Percentiles rank a stretch among this genome's conserved stretches.
Evolutionary conservation across 208 protist genomes (phyloP).

Genomic region (Leishmania gerbilli): DNA sequence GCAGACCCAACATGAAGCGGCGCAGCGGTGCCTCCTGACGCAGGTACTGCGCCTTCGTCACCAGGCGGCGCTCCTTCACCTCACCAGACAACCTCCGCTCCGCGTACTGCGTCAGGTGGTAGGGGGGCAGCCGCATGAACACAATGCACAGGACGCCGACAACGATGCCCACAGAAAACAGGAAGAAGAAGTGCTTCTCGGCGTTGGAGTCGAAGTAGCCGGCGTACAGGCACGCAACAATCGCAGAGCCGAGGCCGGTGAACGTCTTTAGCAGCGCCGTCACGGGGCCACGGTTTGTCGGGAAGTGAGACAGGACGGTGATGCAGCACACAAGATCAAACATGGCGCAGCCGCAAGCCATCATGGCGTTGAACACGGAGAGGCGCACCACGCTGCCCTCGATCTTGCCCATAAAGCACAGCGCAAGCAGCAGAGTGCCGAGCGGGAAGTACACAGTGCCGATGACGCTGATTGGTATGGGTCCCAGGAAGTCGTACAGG

Average conservation of each 20-base stretch:
- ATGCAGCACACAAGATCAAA: slow-evolving; percentile 45
- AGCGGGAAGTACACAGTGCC: slow-evolving; percentile 27
- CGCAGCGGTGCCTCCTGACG: slow-evolving; percentile 51
- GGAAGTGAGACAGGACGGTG: slow-evolving; percentile 48
- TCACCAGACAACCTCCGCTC: slow-evolving; percentile 31
- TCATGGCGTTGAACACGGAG: slow-evolving; percentile 49
- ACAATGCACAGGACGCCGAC: slow-evolving; percentile 31
- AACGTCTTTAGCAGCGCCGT: slow-evolving; percentile 58
- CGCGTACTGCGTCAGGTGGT: slow-evolving; percentile 60
- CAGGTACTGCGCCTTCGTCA: slow-evolving; percentile 52
- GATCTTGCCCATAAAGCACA: slow-evolving; percentile 55
- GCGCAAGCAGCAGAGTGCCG: slow-evolving; percentile 48
- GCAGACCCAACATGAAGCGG: slow-evolving; percentile 59
- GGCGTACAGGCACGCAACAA: slow-evolving; percentile 47
- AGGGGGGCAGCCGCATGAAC: slow-evolving; percentile 51
- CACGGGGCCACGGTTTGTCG: slow-evolving; percentile 57
- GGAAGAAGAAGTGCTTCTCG: slow-evolving; percentile 57
- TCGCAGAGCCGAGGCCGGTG: slow-evolving; percentile 58
- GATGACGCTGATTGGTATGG: slow-evolving; percentile 38
- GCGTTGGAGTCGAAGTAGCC: slow-evolving; percentile 51
- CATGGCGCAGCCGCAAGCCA: slow-evolving; percentile 40
- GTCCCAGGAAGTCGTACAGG: slow-evolving; percentile 61
- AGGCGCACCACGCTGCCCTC: slow-evolving; percentile 33
- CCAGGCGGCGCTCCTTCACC: slow-evolving; percentile 37
- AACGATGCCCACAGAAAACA: slow-evolving; percentile 34